Evolutionary conservation across 2,329 filamentous ascomycete species (phyloP), one percentile per base, ranked within the genome.

Genomic region (Ascochyta lentis): DNA sequence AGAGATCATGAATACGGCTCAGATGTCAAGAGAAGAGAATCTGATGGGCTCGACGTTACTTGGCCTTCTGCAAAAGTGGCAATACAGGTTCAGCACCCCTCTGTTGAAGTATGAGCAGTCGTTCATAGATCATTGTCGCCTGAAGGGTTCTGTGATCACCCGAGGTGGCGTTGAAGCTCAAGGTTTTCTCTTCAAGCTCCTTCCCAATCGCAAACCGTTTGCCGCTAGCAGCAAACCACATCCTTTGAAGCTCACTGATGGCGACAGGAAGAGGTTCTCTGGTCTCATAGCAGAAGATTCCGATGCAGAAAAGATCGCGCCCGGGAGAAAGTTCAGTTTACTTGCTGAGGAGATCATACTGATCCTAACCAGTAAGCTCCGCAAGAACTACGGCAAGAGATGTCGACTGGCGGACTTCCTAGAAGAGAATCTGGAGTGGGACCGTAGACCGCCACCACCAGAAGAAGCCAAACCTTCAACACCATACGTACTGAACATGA

Each of bases 101-200:
- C 31, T 39, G 3, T 19, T 39, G 6, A 24, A 27, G 26, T 47
- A 39, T 9, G 22, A 56, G 13, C 63, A 60, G 23, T 56, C 35
- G 6, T 67, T 61, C 19, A 59, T 63, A 37, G 46, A 63, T 35
- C 54, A 53, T 19, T 67, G 63, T 40, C 59, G 64, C 10, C 40
- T 67, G 29, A 57, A 39, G 42, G 31, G 41, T 2, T 54, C 57
- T 6, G 47, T 10, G 1, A 56, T 64, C 35, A 56, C 34, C 1
- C 9, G 6, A 7, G 50, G 39, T 15, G 61, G 59, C 10, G 26
- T 64, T 4, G 31, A 64, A 33, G 51, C 47, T n/a, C 29, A 44
- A 42, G 61, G 61, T n/a, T 54, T 34, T 13, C 46, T 63, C 6
- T 64, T 55, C 29, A 24, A 35, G n/a, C 7, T 64, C 1, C 34